These are phyloP conservation scores for Yarrowia sp. DNA, from an alignment of 805 yeast genomes.

Conservation along the genomic window DNA sequence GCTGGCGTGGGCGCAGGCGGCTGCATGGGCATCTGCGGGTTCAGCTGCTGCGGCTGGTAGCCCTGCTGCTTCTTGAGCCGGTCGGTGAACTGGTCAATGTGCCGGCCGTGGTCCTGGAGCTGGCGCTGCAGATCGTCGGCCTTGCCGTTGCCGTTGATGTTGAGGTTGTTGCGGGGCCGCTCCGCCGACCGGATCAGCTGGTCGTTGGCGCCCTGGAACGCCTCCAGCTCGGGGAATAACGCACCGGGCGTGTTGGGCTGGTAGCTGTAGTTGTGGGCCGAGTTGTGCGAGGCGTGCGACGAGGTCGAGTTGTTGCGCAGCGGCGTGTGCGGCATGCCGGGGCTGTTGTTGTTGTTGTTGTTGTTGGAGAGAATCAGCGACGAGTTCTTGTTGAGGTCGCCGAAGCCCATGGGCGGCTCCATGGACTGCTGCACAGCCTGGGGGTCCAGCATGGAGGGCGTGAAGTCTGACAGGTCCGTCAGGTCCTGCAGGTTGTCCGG, in stretches of 20 bases:
- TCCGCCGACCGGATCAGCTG: constrained; percentile 24
- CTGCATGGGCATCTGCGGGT: neutral
- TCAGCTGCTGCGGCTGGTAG: constrained; percentile 14
- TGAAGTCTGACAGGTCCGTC: constrained; percentile 11
- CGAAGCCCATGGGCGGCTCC: constrained; percentile 6
- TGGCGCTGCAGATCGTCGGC: constrained; percentile 22
- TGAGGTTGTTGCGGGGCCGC: constrained; percentile 21
- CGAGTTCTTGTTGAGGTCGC: constrained; percentile 9
- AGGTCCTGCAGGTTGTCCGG: constrained; percentile 11
- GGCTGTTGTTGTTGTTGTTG: neutral
- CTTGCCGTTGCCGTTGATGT: constrained; percentile 20
- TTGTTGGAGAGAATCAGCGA: constrained; percentile 8
- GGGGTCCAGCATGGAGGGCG: constrained; percentile 23
- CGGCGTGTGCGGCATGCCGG: constrained; percentile 11
- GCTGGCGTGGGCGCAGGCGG: constrained; percentile 13
- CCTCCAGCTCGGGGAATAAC: constrained; percentile 30
- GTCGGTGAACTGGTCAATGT: constrained; percentile 22
- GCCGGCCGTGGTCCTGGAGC: constrained; percentile 18
- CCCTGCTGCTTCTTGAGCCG: constrained; percentile 23
- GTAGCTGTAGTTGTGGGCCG: neutral
- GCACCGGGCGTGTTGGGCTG: constrained; percentile 28
- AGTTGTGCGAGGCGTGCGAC: neutral
- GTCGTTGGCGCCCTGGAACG: constrained; percentile 26
- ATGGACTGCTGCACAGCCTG: constrained; percentile 22
- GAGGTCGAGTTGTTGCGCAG: neutral